Evolutionary conservation across 2,329 filamentous ascomycete species (phyloP).

Genomic region (Dactylellina parvicollis): DNA sequence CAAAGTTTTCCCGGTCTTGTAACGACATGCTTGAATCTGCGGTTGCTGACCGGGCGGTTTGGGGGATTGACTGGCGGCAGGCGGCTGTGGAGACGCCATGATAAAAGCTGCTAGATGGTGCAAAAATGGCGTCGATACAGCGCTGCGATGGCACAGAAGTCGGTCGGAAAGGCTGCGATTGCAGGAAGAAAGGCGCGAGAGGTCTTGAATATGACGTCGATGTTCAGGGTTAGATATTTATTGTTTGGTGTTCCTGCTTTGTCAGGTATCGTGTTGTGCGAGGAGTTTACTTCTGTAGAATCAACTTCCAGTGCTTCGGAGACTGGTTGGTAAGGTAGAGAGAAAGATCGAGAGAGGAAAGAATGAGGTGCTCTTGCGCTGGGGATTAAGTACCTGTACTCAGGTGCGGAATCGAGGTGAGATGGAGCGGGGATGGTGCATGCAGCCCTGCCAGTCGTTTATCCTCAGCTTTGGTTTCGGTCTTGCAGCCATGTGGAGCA

Average conservation of each 20-base stretch:
- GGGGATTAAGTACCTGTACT: conserved; percentile 36
- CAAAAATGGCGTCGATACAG: not conserved
- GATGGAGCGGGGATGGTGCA: conserved; percentile 45
- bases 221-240: not conserved
- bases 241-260: not conserved
- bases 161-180: not conserved
- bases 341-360: not conserved
- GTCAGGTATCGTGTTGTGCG: conserved; percentile 2
- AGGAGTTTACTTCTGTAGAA: not conserved
- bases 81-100: conserved; percentile 20
- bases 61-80: conserved; percentile 25
- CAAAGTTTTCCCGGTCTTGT: conserved; percentile 98
- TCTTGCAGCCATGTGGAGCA: conserved; percentile 29
- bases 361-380: not conserved
- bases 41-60: conserved; percentile 37
- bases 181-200: not conserved
- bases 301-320: not conserved
- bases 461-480: conserved; percentile 32
- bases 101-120: not conserved
- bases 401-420: conserved; percentile 22
- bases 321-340: not conserved
- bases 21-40: conserved; percentile 65
- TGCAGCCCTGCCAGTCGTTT: conserved; percentile 38
- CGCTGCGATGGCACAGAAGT: not conserved
- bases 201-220: conserved; percentile 1